These are phyloP conservation scores for Endotrypanum monterogeii DNA, from an alignment of 208 protist species.

Conservation along the genomic window DNA sequence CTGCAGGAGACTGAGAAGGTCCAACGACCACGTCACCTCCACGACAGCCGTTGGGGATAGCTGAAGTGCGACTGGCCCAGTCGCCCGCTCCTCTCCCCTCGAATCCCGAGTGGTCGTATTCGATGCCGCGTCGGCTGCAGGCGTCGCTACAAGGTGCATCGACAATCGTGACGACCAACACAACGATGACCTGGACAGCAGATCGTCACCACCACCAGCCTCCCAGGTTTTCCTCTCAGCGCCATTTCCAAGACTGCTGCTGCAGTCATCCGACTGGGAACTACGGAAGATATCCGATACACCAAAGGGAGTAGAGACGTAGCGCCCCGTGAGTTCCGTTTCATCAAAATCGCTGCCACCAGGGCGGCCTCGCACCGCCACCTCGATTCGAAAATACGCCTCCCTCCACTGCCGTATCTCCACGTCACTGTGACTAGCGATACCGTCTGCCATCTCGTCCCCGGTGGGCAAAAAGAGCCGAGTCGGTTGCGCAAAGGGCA, in stretches of 20 bases:
- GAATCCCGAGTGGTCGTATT: neutral
- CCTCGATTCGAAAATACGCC: constrained; percentile 15
- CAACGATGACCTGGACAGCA: neutral
- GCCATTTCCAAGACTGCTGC: neutral
- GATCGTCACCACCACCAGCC: neutral
- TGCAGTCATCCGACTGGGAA: neutral
- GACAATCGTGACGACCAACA: neutral
- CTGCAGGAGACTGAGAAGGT: constrained; percentile 14
- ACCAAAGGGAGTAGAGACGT: constrained; percentile 14
- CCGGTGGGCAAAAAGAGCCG: neutral
- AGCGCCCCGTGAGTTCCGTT: neutral
- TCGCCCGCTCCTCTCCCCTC: neutral
- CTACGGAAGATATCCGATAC: neutral
- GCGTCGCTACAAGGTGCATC: constrained; percentile 6
- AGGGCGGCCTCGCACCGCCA: constrained; percentile 9
- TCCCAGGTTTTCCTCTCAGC: neutral
- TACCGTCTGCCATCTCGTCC: neutral
- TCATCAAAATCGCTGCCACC: neutral
- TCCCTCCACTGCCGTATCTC: constrained; percentile 2
- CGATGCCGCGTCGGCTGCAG: neutral
- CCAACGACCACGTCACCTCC: constrained; percentile 25
- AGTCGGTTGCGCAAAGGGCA: neutral
- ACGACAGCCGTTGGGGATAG: neutral
- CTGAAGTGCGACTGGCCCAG: neutral
- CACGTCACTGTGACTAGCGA: neutral